Base-by-base conservation (phyloP, 345 rosid species). In the Mangifera indica region DNA sequence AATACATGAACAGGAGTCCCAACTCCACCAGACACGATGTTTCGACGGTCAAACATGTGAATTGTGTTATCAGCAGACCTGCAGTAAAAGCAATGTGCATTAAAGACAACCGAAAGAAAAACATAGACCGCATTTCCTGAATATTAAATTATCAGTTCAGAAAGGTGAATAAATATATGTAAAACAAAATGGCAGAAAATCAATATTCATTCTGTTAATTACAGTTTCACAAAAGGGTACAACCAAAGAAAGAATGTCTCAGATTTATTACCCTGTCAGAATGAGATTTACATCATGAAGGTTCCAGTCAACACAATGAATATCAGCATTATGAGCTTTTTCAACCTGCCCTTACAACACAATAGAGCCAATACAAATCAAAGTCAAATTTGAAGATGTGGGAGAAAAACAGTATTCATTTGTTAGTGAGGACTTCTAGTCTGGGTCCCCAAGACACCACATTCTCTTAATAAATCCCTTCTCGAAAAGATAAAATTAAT, bases 251-350 rank as follows among this genome's bases (percentile, higher is more conserved):
- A 24, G 29, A 17, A 57, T 13, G 22, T 13, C 51, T 32, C 15
- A 62, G 52, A 61, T 20, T 6, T 20, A 24, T 42, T 81, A 89
- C 93, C 93, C 93, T 5, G 93, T 87, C 66, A 89, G 67, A 72
- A 87, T 82, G 57, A 89, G 81, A 71, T 89, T 89, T 29, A 63
- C 74, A 67, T 87, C 88, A 75, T 87, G 87, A 49, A 84, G 88
- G 71, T 89, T 89, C 93, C 93, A 89, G 78, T 89, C 93, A 63
- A 89, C 91, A 63, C 93, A 87, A 64, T 89, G 93, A 74, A 89
- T 75, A 82, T 89, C 93, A 5, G 89, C 79, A 67, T 69, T 76
- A 49, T 89, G 93, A 70, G 93, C 93, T 77, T 87, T 87, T 75
- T 87, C 82, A 49, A 89, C 89, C 93, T 87, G 81, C 37, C 20